Base-by-base conservation (phyloP, 345 rosid genomes). In the Eucalyptus erythrocorys region DNA sequence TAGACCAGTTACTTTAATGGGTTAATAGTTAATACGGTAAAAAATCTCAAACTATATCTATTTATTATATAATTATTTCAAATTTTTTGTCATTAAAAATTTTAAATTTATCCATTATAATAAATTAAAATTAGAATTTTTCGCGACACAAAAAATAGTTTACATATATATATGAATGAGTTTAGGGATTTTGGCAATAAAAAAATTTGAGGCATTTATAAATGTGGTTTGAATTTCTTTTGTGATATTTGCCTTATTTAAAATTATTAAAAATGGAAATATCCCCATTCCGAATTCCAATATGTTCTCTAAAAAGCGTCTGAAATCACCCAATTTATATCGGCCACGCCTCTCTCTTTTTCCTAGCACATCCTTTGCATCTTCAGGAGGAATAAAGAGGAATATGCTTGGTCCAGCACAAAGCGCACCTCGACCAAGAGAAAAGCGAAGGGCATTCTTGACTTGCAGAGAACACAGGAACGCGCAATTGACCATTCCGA, bases 41-140 rank as follows among this genome's bases (percentile, higher is more conserved):
- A 50, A 17, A 50, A 17, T 19, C 24, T 51, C 55, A 51, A 51
- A 19, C 2, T 19, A 51, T 19, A 50, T 50, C 22, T 50, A 50
- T 50, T 50, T 50, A 19, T 19, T 51, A 51, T 51, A 51, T 51
- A 19, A 50, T 6, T 50, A 50, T 50, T 50, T 17, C 55, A 50
- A 50, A 17, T 1, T 0, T 2, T 6, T 50, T 50, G 22, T 50
- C 9, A 17, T 17, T 50, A 2, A 49, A 49, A 49, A 6, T 0
- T 49, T 49, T 49, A 16, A 49, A 49, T 16, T 16, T 16, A 49
- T 49, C 53, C 53, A 49, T 16, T 16, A 49, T 49, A 49, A 49
- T 49, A 49, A 49, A 49, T 16, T 16, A 50, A 50, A 50, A 1
- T 49, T 49, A 14, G 19, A 6, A 49, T 14, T 5, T 14, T 49